Percentiles rank a stretch among this genome's conserved stretches.
Conservation (phyloP, 1,284 basidiomycete genomes). For the Coniophora puteana region DNA sequence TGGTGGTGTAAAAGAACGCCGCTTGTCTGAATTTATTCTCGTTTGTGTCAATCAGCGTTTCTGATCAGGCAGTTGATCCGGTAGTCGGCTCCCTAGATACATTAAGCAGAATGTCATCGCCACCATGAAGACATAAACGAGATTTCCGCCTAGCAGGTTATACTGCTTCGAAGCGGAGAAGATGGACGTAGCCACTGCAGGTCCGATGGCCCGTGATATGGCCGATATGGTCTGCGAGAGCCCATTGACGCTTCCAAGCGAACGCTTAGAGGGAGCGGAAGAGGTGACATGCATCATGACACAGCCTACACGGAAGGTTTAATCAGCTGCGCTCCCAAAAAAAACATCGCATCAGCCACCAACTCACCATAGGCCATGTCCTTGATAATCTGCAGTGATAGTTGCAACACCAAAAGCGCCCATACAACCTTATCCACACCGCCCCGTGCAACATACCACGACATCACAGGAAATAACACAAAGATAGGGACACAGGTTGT, state of each 20-base stretch:
- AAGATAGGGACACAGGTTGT: conserved; percentile 30
- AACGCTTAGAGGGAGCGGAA: conserved; percentile 28
- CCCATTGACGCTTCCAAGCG: conserved; percentile 47
- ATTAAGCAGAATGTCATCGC: conserved; percentile 10
- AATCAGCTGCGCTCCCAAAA: not conserved
- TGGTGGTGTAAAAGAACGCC: too few relatives aligned
- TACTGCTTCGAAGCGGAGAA: conserved; percentile 34
- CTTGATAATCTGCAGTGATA: conserved; percentile 18
- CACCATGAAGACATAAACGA: conserved; percentile 29
- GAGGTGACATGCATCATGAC: conserved; percentile 31
- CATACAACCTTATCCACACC: conserved; percentile 22
- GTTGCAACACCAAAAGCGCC: conserved; percentile 25
- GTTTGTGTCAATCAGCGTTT: too few relatives aligned
- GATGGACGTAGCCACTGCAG: conserved; percentile 32
- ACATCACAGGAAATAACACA: conserved; percentile 36
- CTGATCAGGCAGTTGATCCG: conserved; percentile 2
- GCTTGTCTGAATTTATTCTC: too few relatives aligned
- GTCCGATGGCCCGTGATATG: conserved; percentile 45
- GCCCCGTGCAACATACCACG: too few relatives aligned
- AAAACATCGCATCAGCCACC: too few relatives aligned
- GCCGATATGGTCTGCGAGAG: conserved; percentile 46
- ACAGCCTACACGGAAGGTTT: conserved; percentile 19
- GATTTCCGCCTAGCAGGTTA: conserved; percentile 30
- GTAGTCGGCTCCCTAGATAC: not conserved
- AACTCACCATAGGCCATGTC: conserved; percentile 25